These are phyloP conservation scores for Mediolabrus comicus DNA, from an alignment of 108 stramenopile genomes.

Conservation along the genomic window DNA sequence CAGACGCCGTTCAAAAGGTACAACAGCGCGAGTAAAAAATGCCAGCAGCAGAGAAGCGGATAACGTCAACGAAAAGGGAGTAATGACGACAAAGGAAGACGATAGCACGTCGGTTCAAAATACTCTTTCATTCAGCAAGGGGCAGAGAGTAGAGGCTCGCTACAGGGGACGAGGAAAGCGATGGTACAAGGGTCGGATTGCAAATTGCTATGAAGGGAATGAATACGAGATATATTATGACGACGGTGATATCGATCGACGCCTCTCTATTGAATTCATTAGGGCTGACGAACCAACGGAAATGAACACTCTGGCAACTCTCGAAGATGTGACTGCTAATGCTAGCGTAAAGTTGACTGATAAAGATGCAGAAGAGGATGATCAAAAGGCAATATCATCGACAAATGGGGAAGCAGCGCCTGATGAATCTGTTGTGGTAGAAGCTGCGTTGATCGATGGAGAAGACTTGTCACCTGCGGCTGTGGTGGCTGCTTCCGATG, in stretches of 20 bases:
- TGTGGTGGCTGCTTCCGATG: background rate
- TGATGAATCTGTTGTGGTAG: background rate
- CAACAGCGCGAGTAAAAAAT: background rate
- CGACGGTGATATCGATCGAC: conserved; percentile 10
- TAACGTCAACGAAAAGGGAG: background rate
- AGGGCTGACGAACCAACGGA: background rate
- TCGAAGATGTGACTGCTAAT: background rate
- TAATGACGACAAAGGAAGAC: background rate
- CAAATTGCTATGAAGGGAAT: background rate
- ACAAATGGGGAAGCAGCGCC: background rate
- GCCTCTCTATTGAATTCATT: background rate
- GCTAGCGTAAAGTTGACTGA: too few species aligned
- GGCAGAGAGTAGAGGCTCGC: conserved; percentile 3
- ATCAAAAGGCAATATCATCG: background rate
- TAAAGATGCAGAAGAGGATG: background rate
- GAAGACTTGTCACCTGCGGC: too few species aligned
- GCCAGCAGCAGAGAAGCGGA: background rate
- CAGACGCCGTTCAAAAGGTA: conserved; percentile 2
- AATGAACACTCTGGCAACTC: background rate
- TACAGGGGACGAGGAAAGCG: conserved; percentile 7
- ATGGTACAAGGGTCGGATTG: conserved; percentile 15
- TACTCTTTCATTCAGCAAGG: background rate
- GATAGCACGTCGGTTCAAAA: background rate
- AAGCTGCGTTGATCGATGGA: too few species aligned
- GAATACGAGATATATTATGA: conserved; percentile 12